Evolutionary conservation across 306 rosid species (phyloP).

Genomic region (Calophaca sinica): DNA sequence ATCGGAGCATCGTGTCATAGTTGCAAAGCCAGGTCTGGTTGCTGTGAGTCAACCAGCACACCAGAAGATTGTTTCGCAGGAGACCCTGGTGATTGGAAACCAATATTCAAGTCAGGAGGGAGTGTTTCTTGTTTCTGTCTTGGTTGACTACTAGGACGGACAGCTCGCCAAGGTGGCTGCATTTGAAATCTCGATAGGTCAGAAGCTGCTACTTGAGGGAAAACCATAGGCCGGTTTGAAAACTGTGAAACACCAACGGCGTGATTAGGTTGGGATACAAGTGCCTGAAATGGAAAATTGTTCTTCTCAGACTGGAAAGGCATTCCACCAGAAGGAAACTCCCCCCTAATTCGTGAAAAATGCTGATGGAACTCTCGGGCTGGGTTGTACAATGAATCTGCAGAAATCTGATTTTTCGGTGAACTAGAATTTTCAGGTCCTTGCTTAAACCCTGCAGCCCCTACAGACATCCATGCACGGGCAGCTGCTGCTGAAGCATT

Average conservation of each 20-base stretch:
- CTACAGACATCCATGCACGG: slow-evolving; percentile 98
- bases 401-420: slow-evolving; percentile 73
- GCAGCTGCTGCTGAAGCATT: slow-evolving; percentile 94
- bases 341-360: slow-evolving; percentile 62
- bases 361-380: slow-evolving; percentile 71
- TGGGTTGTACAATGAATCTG: slow-evolving; percentile 80
- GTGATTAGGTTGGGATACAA: slow-evolving; percentile 63
- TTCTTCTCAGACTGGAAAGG: slow-evolving; percentile 71
- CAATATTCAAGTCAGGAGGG: slow-evolving; percentile 98
- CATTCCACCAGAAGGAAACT: slow-evolving; percentile 68
- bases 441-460: slow-evolving; percentile 88
- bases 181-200: slow-evolving; percentile 85
- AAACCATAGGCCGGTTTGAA: slow-evolving; percentile 68
- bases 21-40: slow-evolving; percentile 98
- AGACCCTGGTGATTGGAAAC: slow-evolving; percentile 91
- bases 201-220: slow-evolving; percentile 74
- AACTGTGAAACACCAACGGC: slow-evolving; percentile 65
- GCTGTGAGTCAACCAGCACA: slow-evolving; percentile 88
- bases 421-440: slow-evolving; percentile 66
- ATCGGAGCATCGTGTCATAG: slow-evolving; percentile 70
- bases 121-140: slow-evolving; percentile 83
- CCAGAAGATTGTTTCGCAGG: slow-evolving; percentile 92
- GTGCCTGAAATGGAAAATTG: slow-evolving; percentile 70
- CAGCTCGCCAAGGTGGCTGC: slow-evolving; percentile 77
- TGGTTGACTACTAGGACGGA: slow-evolving; percentile 67